phyloP scores from a whole-genome alignment of 352 stramenopile genomes.

The Aphanomyces invadans region DNA sequence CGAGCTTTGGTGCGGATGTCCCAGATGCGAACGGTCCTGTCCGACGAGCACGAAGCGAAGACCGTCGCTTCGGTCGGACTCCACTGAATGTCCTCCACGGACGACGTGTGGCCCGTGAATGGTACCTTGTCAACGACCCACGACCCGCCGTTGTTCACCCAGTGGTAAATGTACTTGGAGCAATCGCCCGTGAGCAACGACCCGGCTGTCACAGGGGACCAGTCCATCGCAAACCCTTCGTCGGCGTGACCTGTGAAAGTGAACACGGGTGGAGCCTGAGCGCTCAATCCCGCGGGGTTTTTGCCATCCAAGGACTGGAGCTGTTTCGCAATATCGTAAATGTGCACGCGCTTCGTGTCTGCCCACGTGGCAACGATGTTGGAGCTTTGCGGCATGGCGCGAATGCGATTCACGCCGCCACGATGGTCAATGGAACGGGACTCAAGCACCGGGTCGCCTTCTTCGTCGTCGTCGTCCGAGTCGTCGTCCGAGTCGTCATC shows the following conservation, averaged over 20 bases:
- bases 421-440: constrained; percentile 92
- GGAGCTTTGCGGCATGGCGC: constrained; percentile 91
- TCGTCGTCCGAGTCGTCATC: constrained; percentile 65
- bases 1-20: constrained; percentile 91
- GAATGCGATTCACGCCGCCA: constrained; percentile 94
- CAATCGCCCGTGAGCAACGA: constrained; percentile 94
- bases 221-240: constrained; percentile 99
- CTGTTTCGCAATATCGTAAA: constrained; percentile 93
- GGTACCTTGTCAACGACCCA: constrained; percentile 87
- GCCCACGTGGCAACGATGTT: constrained; percentile 97
- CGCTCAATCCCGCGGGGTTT: constrained; percentile 37
- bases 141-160: constrained; percentile 61
- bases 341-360: constrained; percentile 91
- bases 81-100: constrained; percentile 98
- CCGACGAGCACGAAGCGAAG: constrained; percentile 92
- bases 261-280: constrained; percentile 75
- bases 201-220: constrained; percentile 86
- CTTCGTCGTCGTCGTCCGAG: constrained; percentile 86
- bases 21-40: constrained; percentile 95
- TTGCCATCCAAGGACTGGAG: constrained; percentile 84
- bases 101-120: constrained; percentile 87
- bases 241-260: constrained; percentile 93
- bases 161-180: constrained; percentile 95
- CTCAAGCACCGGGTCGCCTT: constrained; percentile 94
- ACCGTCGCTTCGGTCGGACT: constrained; percentile 94